A percentile compares a stretch with the other conserved stretches of the same genome.
These are phyloP conservation scores for Botrytis elliptica DNA, from an alignment of 2,329 filamentous ascomycete species.

Conservation along the genomic window DNA sequence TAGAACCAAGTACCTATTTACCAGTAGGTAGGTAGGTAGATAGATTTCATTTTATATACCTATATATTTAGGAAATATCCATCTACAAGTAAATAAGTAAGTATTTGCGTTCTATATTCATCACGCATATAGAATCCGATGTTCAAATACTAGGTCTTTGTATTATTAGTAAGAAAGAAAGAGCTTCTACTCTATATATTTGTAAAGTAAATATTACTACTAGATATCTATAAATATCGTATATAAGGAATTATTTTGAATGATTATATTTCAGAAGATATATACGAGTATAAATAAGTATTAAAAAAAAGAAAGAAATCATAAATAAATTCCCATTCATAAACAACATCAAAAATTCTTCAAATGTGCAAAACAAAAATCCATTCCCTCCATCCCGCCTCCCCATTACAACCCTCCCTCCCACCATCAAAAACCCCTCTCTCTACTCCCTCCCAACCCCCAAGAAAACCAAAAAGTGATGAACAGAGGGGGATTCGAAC, in stretches of 20 bases:
- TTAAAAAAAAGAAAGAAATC: too few relatives aligned
- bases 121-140: too few relatives aligned
- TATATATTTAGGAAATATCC: neutral
- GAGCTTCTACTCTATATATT: neutral
- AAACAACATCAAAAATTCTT: neutral
- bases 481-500: slow-evolving; percentile 24
- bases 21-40: too few relatives aligned
- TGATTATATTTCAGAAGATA: too few relatives aligned
- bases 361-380: neutral
- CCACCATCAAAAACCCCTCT: neutral
- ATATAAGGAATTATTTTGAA: neutral
- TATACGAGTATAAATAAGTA: too few relatives aligned
- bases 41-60: neutral
- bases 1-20: too few relatives aligned
- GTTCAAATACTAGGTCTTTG: neutral
- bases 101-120: too few relatives aligned
- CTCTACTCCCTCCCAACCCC: neutral
- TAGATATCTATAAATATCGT: too few relatives aligned
- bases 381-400: neutral
- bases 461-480: neutral
- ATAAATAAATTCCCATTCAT: neutral
- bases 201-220: neutral
- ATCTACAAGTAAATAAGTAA: neutral
- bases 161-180: neutral
- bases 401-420: neutral